phyloP scores from a whole-genome alignment of 352 stramenopile species.

The Pythium brassicae region DNA sequence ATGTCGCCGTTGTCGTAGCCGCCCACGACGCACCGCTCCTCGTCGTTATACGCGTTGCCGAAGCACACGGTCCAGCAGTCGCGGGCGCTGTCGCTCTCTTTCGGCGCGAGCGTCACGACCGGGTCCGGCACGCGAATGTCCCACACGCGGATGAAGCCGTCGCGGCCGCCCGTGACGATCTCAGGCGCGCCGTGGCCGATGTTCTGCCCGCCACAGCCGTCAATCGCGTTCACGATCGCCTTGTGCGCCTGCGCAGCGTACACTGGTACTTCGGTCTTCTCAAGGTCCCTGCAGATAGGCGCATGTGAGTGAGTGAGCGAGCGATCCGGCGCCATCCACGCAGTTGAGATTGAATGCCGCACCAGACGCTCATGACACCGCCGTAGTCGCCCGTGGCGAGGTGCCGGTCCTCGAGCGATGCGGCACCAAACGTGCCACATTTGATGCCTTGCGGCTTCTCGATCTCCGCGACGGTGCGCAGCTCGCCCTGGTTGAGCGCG shows the following conservation, averaged over 20 bases:
- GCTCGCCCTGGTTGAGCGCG: conserved; percentile 86
- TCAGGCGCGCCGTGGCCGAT: conserved; percentile 90
- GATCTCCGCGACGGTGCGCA: conserved; percentile 57
- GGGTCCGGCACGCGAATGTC: conserved; percentile 89
- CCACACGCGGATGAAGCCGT: conserved; percentile 96
- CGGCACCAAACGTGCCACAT: conserved; percentile 94
- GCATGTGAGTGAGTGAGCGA: background rate
- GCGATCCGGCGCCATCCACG: background rate
- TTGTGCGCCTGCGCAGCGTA: conserved; percentile 90
- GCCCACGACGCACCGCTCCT: conserved; percentile 90
- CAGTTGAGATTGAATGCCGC: background rate
- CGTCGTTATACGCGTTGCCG: conserved; percentile 93
- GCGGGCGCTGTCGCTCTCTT: conserved; percentile 64
- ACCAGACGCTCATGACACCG: conserved; percentile 78
- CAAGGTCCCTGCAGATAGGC: conserved; percentile 61
- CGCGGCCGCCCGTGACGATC: conserved; percentile 91
- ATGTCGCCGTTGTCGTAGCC: conserved; percentile 98
- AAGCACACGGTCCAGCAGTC: conserved; percentile 97
- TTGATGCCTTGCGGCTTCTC: conserved; percentile 93
- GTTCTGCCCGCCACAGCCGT: conserved; percentile 91
- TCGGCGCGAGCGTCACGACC: conserved; percentile 91
- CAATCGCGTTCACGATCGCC: conserved; percentile 94
- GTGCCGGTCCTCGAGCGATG: conserved; percentile 84
- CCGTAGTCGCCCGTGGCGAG: conserved; percentile 80
- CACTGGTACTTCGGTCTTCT: conserved; percentile 69